These are phyloP conservation scores for Cyclanthera cordifolia DNA, from an alignment of 306 rosid species.

Conservation along the genomic window DNA sequence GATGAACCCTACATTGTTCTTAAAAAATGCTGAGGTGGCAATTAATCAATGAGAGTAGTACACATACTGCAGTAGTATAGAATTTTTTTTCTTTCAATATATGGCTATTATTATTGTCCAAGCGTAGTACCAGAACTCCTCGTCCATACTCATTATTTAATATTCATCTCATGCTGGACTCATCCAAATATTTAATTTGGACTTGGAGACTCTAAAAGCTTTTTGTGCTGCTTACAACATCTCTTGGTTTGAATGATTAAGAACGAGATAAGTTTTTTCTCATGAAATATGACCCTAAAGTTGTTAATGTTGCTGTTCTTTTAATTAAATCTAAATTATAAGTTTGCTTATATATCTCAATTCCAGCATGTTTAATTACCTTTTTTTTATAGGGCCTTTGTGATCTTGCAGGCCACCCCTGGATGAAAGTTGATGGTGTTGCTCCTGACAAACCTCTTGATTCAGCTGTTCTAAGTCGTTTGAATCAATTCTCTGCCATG, in stretches of 20 bases:
- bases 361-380: constrained; percentile 13
- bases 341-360: constrained; percentile 10
- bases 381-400: background rate
- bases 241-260: constrained; percentile 2
- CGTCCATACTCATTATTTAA: too few relatives aligned
- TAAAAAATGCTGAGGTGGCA: too few relatives aligned
- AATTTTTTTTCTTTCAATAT: too few relatives aligned
- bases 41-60: too few relatives aligned
- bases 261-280: background rate
- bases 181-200: background rate
- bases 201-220: background rate
- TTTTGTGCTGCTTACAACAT: background rate
- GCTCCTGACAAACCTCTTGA: constrained; percentile 92
- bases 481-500: constrained; percentile 96
- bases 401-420: constrained; percentile 70
- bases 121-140: too few relatives aligned
- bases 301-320: background rate
- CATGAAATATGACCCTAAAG: background rate
- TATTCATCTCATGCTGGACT: too few relatives aligned
- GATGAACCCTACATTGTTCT: too few relatives aligned
- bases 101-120: too few relatives aligned
- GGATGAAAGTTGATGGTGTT: constrained; percentile 70
- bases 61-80: too few relatives aligned
- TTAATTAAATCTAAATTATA: background rate
- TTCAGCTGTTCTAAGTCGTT: constrained; percentile 77